Conservation (phyloP, 352 stramenopile species). For the Globisporangium takayamanum region DNA sequence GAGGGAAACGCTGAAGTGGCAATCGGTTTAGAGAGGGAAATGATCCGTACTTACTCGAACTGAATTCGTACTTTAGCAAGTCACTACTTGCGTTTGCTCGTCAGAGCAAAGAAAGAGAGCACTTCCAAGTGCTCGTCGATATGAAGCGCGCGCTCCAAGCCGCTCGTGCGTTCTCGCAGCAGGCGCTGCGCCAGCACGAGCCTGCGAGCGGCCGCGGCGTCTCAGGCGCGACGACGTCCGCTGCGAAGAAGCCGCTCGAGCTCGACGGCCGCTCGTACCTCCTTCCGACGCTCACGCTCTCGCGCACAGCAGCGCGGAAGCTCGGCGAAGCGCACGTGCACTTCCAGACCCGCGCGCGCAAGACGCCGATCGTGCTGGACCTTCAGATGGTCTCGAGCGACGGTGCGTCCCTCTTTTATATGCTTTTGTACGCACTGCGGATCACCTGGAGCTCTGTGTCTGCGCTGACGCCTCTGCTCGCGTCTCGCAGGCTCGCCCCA, state of each 20-base stretch:
- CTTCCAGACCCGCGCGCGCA: slow-evolving; percentile 33
- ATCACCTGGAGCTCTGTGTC: not conserved
- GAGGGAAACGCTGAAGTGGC: too few relatives aligned
- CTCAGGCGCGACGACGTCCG: slow-evolving; percentile 15
- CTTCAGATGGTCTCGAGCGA: slow-evolving; percentile 70
- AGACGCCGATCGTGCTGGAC: slow-evolving; percentile 66
- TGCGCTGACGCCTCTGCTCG: not conserved
- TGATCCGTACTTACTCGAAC: too few relatives aligned
- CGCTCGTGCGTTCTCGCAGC: slow-evolving; percentile 51
- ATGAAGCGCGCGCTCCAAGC: slow-evolving; percentile 32
- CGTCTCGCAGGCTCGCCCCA: slow-evolving; percentile 50
- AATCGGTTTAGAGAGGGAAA: too few relatives aligned
- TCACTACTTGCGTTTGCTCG: not conserved
- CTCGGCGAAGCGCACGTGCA: slow-evolving; percentile 23
- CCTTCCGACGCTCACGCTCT: slow-evolving; percentile 59
- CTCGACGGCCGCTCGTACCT: slow-evolving; percentile 67
- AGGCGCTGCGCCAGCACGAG: slow-evolving; percentile 42
- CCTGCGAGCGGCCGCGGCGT: slow-evolving; percentile 25
- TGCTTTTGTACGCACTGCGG: not conserved
- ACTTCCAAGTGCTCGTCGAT: not conserved
- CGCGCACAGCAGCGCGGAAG: slow-evolving; percentile 21
- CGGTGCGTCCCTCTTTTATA: slow-evolving; percentile 17
- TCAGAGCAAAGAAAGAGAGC: not conserved
- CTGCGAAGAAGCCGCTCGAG: slow-evolving; percentile 25
- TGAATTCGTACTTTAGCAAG: too few relatives aligned